A percentile compares a stretch with the other conserved stretches of the same genome.
phyloP scores from a whole-genome alignment of 257 asterid genomes.

The Solanum paucissectum region DNA sequence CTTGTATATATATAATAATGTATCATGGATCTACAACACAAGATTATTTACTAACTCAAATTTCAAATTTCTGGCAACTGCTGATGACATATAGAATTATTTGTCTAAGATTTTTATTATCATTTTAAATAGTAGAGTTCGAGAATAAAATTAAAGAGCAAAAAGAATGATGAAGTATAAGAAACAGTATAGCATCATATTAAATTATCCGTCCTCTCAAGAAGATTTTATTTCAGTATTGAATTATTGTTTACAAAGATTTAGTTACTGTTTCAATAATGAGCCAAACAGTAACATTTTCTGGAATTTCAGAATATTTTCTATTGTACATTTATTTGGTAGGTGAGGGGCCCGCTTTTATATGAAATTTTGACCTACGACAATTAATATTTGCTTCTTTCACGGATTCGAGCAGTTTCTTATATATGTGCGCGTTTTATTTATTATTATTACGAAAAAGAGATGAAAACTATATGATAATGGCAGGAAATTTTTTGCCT shows the following conservation, averaged over 20 bases:
- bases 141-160: background rate
- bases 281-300: background rate
- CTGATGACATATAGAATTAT: background rate
- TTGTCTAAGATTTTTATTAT: background rate
- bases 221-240: background rate
- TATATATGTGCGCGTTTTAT: too few species aligned
- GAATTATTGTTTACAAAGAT: background rate
- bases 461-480: background rate
- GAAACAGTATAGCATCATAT: background rate
- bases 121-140: background rate
- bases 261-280: constrained; percentile 4
- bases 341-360: background rate
- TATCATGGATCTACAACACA: background rate
- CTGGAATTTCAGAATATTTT: background rate
- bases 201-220: background rate
- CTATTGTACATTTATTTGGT: background rate
- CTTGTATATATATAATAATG: background rate
- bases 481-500: background rate
- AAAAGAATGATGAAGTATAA: background rate
- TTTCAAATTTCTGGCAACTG: background rate
- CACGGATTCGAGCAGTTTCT: background rate
- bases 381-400: background rate
- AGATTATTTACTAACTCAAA: background rate
- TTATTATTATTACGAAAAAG: background rate
- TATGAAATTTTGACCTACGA: background rate